These are phyloP conservation scores for Rosellinia necatrix DNA, from an alignment of 2,329 filamentous ascomycete genomes.

Conservation along the genomic window DNA sequence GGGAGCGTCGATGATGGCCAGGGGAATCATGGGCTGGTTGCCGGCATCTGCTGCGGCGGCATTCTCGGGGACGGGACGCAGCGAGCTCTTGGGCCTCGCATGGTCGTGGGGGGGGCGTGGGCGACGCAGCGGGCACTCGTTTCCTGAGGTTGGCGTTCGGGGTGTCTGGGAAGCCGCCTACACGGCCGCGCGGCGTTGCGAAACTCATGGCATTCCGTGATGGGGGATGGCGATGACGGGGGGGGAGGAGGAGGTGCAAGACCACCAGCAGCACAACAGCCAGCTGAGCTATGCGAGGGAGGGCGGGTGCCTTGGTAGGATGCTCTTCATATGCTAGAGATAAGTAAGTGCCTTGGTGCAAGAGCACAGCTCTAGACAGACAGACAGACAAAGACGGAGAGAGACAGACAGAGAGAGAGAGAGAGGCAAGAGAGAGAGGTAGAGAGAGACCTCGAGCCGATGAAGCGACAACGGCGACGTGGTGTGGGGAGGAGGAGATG, in stretches of 20 bases:
- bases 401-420: background rate
- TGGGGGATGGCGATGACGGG: slow-evolving; percentile 44
- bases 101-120: slow-evolving; percentile 1
- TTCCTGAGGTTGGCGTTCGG: slow-evolving; percentile 57
- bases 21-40: slow-evolving; percentile 73
- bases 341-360: too few species aligned
- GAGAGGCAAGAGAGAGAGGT: background rate
- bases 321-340: too few species aligned
- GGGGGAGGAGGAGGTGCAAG: slow-evolving; percentile 32
- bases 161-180: slow-evolving; percentile 79
- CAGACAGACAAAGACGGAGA: background rate
- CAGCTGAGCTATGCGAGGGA: too few species aligned
- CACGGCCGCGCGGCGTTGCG: slow-evolving; percentile 78
- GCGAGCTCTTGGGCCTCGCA: slow-evolving; percentile 19
- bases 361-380: background rate
- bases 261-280: slow-evolving; percentile 22
- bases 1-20: slow-evolving; percentile 83
- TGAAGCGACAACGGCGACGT: background rate
- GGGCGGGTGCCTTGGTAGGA: too few species aligned
- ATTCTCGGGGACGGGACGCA: slow-evolving; percentile 56
- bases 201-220: slow-evolving; percentile 73
- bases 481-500: background rate
- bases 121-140: slow-evolving; percentile 39
- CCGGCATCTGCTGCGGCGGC: slow-evolving; percentile 33
- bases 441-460: background rate